A percentile compares a stretch with the other conserved stretches of the same genome.
These are phyloP conservation scores for Papilionanthe hybrid DNA, from an alignment of 116 monocot genomes.

Conservation along the genomic window DNA sequence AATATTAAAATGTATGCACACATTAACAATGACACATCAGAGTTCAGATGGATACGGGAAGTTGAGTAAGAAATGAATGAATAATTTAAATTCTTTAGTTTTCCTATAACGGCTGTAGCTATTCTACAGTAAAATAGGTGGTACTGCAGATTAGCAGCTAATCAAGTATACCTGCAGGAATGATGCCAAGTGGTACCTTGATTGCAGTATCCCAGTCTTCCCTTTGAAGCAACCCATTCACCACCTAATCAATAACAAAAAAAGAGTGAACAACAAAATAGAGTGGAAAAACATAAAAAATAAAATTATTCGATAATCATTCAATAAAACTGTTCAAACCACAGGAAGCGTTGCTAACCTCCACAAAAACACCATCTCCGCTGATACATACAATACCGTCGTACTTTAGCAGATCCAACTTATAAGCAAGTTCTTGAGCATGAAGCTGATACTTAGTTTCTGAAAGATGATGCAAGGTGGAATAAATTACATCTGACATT, in stretches of 20 bases:
- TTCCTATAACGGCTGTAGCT: background rate
- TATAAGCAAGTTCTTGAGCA: constrained; percentile 46
- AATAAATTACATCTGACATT: background rate
- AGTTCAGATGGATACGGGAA: background rate
- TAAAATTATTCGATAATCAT: background rate
- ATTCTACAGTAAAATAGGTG: background rate
- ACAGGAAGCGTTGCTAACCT: constrained; percentile 24
- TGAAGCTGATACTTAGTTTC: constrained; percentile 43
- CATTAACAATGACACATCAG: background rate
- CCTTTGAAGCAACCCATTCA: constrained; percentile 84
- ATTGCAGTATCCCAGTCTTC: constrained; percentile 77
- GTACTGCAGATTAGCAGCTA: background rate
- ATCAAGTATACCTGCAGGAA: constrained; percentile 66
- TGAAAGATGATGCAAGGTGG: constrained; percentile 10
- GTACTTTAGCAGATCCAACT: constrained; percentile 38
- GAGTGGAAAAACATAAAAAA: background rate
- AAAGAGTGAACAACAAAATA: background rate
- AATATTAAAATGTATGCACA: background rate
- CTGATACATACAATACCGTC: constrained; percentile 58
- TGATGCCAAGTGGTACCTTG: constrained; percentile 70
- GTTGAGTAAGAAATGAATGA: background rate
- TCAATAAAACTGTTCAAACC: background rate
- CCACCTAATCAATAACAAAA: constrained; percentile 34
- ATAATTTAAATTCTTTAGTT: background rate
- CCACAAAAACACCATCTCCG: constrained; percentile 55